Base-by-base conservation (phyloP, 2,329 filamentous ascomycete genomes). In the Penicillium sp. region DNA sequence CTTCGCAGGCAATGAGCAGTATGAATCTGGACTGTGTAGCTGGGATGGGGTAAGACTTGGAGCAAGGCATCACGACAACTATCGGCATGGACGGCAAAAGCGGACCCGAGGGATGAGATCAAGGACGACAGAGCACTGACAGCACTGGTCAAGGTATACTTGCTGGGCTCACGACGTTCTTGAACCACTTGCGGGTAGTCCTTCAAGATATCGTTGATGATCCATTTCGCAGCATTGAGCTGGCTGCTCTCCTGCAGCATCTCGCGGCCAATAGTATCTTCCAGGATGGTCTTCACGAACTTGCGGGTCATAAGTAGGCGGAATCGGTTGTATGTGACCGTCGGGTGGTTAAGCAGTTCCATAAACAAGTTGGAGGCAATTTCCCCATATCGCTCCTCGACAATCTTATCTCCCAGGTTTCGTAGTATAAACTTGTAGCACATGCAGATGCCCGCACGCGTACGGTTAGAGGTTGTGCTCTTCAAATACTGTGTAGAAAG, bases 11-110 rank as follows among this genome's bases (percentile, higher is more conserved):
- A 96, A 59, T 90, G 85, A 4, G 95, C 91, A 1, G 92, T 88
- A 67, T 95, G 90, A 3, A 98, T 87, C 70, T 99, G 95, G 2
- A 99, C 95, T 4, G 92, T 95, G 74, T 98, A 98, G 75, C 92
- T 97, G 0, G 93, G 92, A 74, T 99, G 95, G 67, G 96, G 91
- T 26, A 98, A 80, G 6, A 96, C 91, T 72, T 97, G 92, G 39
- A 98, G 80, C 31, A 99, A 79, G 4, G 90, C 90, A 72, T 99
- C 95, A 50, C 93, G 86, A 71, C 92, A 96, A 14, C 83, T 73
- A 62, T 99, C 96, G 8, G 92, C 90, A 65, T 97, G 87, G 53
- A 80, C 81, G 60, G 88, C 90, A 33, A 91, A 85, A 2, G 93
- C 93, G 21, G 93, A 93, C 3, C 93, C 93, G 4, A 99, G 81